A percentile compares a stretch with the other conserved stretches of the same genome.
Evolutionary conservation across 2,329 filamentous ascomycete species (phyloP).

Genomic region (Thelonectria discophora): DNA sequence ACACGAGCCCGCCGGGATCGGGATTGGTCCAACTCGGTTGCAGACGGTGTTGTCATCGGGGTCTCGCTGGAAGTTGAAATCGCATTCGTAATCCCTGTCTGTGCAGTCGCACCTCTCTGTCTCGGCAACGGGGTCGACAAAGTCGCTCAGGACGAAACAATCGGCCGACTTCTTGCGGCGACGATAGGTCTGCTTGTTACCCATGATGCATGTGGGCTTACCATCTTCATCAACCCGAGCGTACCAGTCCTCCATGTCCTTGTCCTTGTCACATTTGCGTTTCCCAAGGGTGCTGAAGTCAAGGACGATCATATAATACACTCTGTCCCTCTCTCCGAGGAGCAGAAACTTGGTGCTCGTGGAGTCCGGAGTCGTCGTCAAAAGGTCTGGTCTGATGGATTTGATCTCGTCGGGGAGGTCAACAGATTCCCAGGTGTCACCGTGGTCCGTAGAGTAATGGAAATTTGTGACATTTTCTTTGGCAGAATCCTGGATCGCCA

Average conservation of each 20-base stretch:
- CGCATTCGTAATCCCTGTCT: constrained; percentile 90
- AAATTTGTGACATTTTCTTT: constrained; percentile 66
- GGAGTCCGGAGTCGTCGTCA: constrained; percentile 92
- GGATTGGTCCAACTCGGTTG: constrained; percentile 67
- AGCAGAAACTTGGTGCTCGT: constrained; percentile 92
- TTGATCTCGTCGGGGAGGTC: constrained; percentile 68
- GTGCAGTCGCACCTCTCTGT: constrained; percentile 83
- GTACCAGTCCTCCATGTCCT: constrained; percentile 88
- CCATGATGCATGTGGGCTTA: constrained; percentile 91
- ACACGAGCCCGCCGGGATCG: constrained; percentile 77
- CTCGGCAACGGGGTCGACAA: constrained; percentile 77
- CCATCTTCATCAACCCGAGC: constrained; percentile 83
- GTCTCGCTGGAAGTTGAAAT: constrained; percentile 84
- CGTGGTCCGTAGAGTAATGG: constrained; percentile 87
- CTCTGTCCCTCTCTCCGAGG: constrained; percentile 67
- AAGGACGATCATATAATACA: constrained; percentile 75
- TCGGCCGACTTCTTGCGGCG: constrained; percentile 87
- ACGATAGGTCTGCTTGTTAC: constrained; percentile 87
- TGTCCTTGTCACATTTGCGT: constrained; percentile 73
- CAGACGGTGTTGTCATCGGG: constrained; percentile 75
- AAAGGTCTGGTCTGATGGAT: constrained; percentile 73
- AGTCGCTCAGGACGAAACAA: constrained; percentile 88
- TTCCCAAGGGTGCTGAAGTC: constrained; percentile 87
- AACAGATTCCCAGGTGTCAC: constrained; percentile 80
- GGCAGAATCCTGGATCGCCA: constrained; percentile 81